A percentile compares a stretch with the other conserved stretches of the same genome.
Evolutionary conservation across 2,329 filamentous ascomycete species (phyloP).

Genomic region (Aureobasidium lini): DNA sequence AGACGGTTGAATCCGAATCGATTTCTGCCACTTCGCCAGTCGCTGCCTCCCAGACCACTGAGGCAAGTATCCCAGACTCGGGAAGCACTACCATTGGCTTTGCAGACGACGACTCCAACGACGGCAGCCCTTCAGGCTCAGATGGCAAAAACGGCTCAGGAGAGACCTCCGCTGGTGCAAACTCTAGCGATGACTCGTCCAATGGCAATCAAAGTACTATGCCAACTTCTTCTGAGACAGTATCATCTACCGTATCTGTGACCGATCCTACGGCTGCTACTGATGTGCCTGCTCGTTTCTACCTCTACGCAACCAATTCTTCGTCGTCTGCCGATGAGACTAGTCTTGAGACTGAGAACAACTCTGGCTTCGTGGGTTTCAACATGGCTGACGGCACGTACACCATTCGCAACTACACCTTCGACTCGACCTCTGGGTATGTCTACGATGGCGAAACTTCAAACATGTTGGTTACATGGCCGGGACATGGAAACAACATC

Average conservation of each 20-base stretch:
- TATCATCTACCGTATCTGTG: background rate
- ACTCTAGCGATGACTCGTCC: background rate
- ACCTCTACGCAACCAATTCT: constrained; percentile 6
- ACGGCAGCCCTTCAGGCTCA: too few relatives aligned
- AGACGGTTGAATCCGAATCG: background rate
- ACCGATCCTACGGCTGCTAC: background rate
- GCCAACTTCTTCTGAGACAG: background rate
- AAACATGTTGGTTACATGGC: background rate
- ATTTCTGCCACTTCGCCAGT: background rate
- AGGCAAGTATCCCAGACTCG: too few relatives aligned
- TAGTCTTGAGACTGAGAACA: background rate
- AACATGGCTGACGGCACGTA: constrained; percentile 1
- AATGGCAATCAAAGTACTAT: background rate
- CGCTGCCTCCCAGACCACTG: background rate
- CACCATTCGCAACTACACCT: background rate
- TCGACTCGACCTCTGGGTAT: background rate
- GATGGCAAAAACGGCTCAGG: too few relatives aligned
- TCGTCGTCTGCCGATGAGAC: constrained; percentile 9
- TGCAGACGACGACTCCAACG: too few relatives aligned
- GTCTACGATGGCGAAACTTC: constrained; percentile 2
- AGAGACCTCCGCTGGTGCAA: background rate
- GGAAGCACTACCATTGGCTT: background rate
- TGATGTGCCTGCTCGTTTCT: background rate
- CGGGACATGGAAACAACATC: background rate
- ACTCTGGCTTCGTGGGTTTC: constrained; percentile 1